Base-by-base conservation (phyloP, 2,329 filamentous ascomycete genomes). In the Lecanosticta acicola region DNA sequence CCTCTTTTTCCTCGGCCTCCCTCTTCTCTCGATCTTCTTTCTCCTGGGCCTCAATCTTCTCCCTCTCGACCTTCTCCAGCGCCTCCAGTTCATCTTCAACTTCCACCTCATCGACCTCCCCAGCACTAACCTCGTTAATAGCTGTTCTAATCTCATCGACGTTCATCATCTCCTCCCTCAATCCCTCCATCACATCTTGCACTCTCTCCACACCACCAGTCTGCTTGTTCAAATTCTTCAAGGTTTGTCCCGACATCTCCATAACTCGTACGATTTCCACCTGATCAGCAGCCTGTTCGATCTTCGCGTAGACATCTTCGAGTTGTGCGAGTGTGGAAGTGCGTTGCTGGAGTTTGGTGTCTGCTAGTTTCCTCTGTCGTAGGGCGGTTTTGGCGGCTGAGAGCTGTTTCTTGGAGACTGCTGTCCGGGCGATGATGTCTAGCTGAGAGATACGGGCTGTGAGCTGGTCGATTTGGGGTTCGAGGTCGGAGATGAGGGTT, bases 201-300 rank as follows among this genome's bases (percentile, higher is more conserved):
- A 94, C 87, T 41, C 74, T 76, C 55, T 87, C 84, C 1, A 79
- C 76, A 1, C 87, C 86, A 37, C 93, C 93, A 17, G 89, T 78
- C 62, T 87, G 79, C 38, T 78, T 75, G 62, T 95, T 89, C 21
- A 98, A 74, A 19, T 72, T 74, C 54, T 78, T 77, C 26, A 98
- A 75, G 1, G 86, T 87, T 26, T 76, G 76, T 0, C 84, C 80
- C 51, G 87, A 88, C 13, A 82, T 78, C 60, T 88, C 80, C 83
- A 98, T 90, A 4, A 89, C 83, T 49, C 79, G 78, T 7, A 97
- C 81, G 11, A 96, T 78, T 57, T 88, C 84, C 7, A 94, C 81
- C 53, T 96, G 87, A 66, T 90, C 86, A 0, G 81, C 77, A 0
- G 93, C 93, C 65, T 91, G 83, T 63, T 95, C 84, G 42, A 98